phyloP scores from a whole-genome alignment of 306 rosid species.

The Arachis hypogaea region DNA sequence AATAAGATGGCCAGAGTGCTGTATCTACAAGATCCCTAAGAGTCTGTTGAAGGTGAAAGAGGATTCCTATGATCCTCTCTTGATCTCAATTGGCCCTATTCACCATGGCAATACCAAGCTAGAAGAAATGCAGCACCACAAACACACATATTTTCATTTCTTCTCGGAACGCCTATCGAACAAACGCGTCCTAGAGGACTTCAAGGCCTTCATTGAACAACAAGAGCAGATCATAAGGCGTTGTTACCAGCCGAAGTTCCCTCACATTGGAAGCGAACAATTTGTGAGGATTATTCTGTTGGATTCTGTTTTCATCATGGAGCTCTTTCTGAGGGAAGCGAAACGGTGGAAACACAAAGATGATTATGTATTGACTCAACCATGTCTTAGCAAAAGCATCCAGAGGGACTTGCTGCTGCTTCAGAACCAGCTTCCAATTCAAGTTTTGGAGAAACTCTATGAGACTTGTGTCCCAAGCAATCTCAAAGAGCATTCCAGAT shows the following conservation, averaged over 20 bases:
- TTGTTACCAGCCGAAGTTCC: constrained; percentile 33
- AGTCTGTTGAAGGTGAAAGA: constrained; percentile 46
- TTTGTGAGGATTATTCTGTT: constrained; percentile 39
- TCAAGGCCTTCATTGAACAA: constrained; percentile 23
- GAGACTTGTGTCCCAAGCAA: constrained; percentile 21
- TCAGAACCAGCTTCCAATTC: constrained; percentile 65
- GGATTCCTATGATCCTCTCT: constrained; percentile 45
- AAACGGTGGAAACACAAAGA: constrained; percentile 6
- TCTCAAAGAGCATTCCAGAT: background rate
- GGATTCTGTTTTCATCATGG: constrained; percentile 45
- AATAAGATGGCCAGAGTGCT: constrained; percentile 34
- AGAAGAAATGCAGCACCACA: constrained; percentile 44
- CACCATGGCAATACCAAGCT: constrained; percentile 37
- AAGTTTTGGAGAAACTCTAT: constrained; percentile 43
- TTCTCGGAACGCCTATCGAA: constrained; percentile 25
- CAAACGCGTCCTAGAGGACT: background rate
- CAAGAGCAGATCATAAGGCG: constrained; percentile 26
- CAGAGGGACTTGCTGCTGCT: constrained; percentile 49
- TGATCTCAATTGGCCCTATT: constrained; percentile 58
- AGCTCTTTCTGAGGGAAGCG: constrained; percentile 40
- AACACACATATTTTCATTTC: constrained; percentile 31
- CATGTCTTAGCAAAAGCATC: constrained; percentile 49
- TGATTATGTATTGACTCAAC: constrained; percentile 45
- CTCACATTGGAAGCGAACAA: constrained; percentile 10
- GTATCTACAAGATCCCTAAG: constrained; percentile 50